Percentiles rank a stretch among this genome's conserved stretches.
phyloP scores from a whole-genome alignment of 78 protist species.

The Mastigamoeba balamuthi region DNA sequence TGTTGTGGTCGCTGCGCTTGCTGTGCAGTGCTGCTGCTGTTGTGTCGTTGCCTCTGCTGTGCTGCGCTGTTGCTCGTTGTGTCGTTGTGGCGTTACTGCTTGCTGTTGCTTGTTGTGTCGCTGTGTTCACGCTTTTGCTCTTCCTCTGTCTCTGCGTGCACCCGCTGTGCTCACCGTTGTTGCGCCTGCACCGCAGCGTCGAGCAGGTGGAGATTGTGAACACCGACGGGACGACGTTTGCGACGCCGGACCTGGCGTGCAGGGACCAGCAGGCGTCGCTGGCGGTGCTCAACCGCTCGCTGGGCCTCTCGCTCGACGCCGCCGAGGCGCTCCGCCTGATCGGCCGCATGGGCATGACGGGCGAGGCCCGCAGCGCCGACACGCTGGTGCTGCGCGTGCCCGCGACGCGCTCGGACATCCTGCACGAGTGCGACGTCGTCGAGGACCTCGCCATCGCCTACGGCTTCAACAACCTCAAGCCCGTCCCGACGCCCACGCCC shows the following conservation, averaged over 20 bases:
- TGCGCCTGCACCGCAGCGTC: slow-evolving; percentile 2
- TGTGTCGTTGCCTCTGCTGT: too few relatives aligned
- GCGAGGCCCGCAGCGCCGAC: neutral
- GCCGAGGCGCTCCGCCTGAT: slow-evolving; percentile 12
- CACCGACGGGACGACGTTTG: slow-evolving; percentile 12
- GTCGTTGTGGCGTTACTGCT: too few relatives aligned
- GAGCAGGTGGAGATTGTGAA: slow-evolving; percentile 56
- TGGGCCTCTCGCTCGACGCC: slow-evolving; percentile 10
- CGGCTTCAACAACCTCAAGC: slow-evolving; percentile 77
- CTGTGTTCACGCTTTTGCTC: too few relatives aligned
- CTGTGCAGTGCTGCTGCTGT: too few relatives aligned
- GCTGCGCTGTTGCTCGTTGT: too few relatives aligned
- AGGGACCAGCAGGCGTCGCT: neutral
- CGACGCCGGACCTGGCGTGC: neutral
- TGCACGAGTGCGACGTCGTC: slow-evolving; percentile 93
- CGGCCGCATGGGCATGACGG: slow-evolving; percentile 19
- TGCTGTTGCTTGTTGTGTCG: too few relatives aligned
- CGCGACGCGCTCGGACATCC: slow-evolving; percentile 63
- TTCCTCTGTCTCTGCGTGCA: neutral
- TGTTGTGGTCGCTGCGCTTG: too few relatives aligned
- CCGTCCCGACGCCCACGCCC: neutral
- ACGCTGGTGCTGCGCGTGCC: slow-evolving; percentile 1
- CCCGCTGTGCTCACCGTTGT: neutral
- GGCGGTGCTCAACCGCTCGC: neutral
- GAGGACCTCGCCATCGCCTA: slow-evolving; percentile 98